A percentile compares a stretch with the other conserved stretches of the same genome.
Conservation (phyloP, 257 asterid genomes). For the Anisodus acutangulus region DNA sequence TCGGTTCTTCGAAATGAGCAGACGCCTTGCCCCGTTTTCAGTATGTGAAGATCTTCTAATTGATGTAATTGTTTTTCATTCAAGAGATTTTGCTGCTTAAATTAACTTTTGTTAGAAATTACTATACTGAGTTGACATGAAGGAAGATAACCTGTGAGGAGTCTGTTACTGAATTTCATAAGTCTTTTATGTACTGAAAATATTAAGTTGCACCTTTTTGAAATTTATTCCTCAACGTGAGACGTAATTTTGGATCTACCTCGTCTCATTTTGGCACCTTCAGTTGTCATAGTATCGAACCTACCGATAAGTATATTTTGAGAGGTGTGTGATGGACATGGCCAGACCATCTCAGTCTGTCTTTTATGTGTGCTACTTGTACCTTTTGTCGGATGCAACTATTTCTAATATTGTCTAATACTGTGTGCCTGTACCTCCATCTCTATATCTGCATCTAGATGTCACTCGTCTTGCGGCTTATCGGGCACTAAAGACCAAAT, state of each 20-base stretch:
- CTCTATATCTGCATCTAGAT: neutral
- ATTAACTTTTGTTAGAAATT: neutral
- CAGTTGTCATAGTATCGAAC: neutral
- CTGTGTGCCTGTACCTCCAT: neutral
- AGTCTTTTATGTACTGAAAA: neutral
- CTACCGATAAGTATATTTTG: neutral
- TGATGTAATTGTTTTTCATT: neutral
- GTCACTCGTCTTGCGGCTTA: neutral
- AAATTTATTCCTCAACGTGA: neutral
- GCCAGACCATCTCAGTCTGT: neutral
- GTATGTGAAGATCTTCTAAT: conserved; percentile 48
- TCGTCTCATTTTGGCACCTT: neutral
- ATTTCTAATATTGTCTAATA: conserved; percentile 5
- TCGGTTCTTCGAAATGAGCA: conserved; percentile 91
- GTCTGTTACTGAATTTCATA: neutral
- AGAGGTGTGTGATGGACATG: neutral
- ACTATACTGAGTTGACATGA: neutral
- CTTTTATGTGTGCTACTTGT: neutral
- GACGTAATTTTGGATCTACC: neutral
- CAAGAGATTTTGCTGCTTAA: conserved; percentile 11
- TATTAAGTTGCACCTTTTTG: neutral
- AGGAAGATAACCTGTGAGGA: neutral
- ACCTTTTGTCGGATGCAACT: neutral
- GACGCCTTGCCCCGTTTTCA: conserved; percentile 83
- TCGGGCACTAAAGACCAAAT: neutral